Percentiles rank a stretch among this genome's conserved stretches.
Evolutionary conservation across 495 filamentous ascomycete genomes (phyloP).

Genomic region (Annulohypoxylon stygium): DNA sequence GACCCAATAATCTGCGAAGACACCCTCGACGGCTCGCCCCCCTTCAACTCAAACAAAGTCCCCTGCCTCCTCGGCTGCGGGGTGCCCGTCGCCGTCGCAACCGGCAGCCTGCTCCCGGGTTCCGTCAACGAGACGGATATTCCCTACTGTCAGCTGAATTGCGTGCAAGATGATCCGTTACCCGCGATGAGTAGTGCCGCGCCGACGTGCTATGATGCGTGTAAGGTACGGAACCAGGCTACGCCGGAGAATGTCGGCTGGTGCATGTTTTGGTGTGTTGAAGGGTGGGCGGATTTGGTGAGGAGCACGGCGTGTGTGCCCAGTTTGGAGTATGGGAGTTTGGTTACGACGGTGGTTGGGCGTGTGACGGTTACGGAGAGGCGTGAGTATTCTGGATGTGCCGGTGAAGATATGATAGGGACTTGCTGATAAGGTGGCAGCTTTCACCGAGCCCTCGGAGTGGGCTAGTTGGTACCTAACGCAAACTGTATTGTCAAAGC

Average conservation of each 20-base stretch:
- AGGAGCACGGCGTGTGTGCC: conserved; percentile 28
- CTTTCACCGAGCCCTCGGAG: conserved; percentile 14
- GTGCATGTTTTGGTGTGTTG: conserved; percentile 32
- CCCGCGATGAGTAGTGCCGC: conserved; percentile 15
- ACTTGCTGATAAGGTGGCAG: conserved; percentile 15
- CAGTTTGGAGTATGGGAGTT: conserved; percentile 8
- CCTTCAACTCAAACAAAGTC: conserved; percentile 10
- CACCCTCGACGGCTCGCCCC: conserved; percentile 25
- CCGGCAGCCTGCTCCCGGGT: conserved; percentile 25
- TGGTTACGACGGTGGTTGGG: conserved; percentile 11
- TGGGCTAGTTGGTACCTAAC: conserved; percentile 38
- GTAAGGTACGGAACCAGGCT: conserved; percentile 5
- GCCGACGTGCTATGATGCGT: conserved; percentile 11
- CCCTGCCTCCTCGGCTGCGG: conserved; percentile 36
- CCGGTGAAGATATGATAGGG: neutral
- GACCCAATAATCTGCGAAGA: conserved; percentile 40
- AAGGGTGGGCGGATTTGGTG: conserved; percentile 20
- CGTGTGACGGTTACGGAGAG: neutral
- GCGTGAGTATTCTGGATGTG: conserved; percentile 1
- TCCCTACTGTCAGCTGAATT: conserved; percentile 29
- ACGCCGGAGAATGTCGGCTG: conserved; percentile 28
- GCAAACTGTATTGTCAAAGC: conserved; percentile 31
- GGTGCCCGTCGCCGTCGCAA: conserved; percentile 7
- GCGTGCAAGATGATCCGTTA: conserved; percentile 18
- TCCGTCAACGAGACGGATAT: conserved; percentile 33